phyloP scores from a whole-genome alignment of 257 asterid genomes.

The Salvia miltiorrhiza region DNA sequence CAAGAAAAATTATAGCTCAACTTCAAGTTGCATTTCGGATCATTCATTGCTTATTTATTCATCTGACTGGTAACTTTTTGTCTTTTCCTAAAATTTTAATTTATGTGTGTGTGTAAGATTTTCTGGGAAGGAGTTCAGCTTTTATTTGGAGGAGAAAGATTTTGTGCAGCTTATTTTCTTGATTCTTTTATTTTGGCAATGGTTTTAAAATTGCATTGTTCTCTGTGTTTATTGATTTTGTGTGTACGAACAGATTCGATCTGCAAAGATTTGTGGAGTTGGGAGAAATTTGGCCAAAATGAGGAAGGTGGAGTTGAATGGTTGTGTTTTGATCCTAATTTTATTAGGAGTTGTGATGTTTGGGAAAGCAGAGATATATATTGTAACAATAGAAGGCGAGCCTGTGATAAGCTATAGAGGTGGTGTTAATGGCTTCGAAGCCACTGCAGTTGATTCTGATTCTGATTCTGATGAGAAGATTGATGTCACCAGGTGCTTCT shows the following conservation, averaged over 20 bases:
- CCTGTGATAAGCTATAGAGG: conserved; percentile 90
- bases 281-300: conserved; percentile 34
- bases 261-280: conserved; percentile 30
- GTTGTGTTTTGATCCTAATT: conserved; percentile 31
- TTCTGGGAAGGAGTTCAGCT: not conserved
- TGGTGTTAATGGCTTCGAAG: conserved; percentile 84
- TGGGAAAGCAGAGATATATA: conserved; percentile 71
- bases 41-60: conserved; percentile 23
- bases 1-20: conserved; percentile 4
- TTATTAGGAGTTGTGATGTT: conserved; percentile 35
- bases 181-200: not conserved
- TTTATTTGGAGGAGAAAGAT: conserved; percentile 9
- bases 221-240: conserved; percentile 4
- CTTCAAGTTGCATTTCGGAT: conserved; percentile 21
- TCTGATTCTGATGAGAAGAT: conserved; percentile 76
- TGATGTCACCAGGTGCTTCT: conserved; percentile 71
- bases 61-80: conserved; percentile 29
- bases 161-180: conserved; percentile 1
- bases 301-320: conserved; percentile 44
- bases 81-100: not conserved
- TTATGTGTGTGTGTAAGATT: not conserved
- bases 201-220: not conserved
- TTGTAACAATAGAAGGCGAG: conserved; percentile 89
- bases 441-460: conserved; percentile 87
- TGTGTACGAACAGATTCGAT: conserved; percentile 38